Base-by-base conservation (phyloP, 148 eudicot genomes). In the Vaccinium myrtillus region DNA sequence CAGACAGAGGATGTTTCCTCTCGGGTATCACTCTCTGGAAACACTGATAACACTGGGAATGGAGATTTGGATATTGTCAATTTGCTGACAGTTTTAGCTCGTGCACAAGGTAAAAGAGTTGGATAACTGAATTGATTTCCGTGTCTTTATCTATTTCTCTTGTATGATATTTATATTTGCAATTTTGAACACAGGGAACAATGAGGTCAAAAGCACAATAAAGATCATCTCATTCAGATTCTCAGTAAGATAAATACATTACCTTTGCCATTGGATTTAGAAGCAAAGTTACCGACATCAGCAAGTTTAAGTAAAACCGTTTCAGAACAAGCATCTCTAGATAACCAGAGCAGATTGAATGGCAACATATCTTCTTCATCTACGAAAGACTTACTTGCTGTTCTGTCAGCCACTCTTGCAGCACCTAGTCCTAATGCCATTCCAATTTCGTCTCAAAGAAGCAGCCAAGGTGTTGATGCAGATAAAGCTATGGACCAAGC, bases 1-100 rank as follows among this genome's bases (percentile, higher is more conserved):
- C 99, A 94, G 84, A 91, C 98, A 49, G 99, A 96, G 74, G 96
- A 92, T 63, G 84, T 88, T 86, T 59, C 90, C 70, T 89, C 90
- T 7, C 88, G 18, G 63, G 77, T 77, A 79, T 73, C 80, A 69
- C 86, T 83, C 75, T 82, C 90, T n/a, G 81, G 76, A 61, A 87
- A 82, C 70, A 80, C 25, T 5, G 87, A 87, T 18, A 88, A 83
- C 39, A 67, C 80, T 81, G 82, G 81, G n/a, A 85, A 70, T 71
- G 84, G 86, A 59, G 89, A 90, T 58, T 50, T 87, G 82, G 89
- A 90, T 83, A 88, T 91, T 46, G 88, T 90, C 56, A 91, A 91
- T 83, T 83, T 91, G 78, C 63, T 91, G 61, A 55, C 90, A 25
- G 87, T 84, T 78, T 83, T 91, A 82, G 84, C 93, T 85, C 90